Conservation (phyloP, 148 eudicot species). For the Dianthus caryophyllus region DNA sequence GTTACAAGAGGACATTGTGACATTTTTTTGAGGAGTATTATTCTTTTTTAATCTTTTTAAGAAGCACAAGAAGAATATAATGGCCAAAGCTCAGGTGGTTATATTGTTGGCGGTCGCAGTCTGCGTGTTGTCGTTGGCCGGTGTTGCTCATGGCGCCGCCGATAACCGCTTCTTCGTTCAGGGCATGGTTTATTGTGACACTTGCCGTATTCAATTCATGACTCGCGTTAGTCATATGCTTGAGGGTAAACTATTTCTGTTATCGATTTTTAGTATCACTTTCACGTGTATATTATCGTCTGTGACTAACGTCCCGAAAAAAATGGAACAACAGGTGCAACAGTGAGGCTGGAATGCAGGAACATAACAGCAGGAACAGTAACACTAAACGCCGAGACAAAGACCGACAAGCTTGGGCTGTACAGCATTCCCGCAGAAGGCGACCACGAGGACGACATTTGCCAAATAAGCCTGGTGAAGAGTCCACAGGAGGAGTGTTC, state of each 20-base stretch:
- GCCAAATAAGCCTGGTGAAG: constrained; percentile 34
- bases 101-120: constrained; percentile 22
- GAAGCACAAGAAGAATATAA: neutral
- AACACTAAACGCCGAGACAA: constrained; percentile 27
- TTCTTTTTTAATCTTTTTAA: neutral
- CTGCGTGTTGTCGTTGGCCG: constrained; percentile 27
- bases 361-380: constrained; percentile 26
- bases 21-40: neutral
- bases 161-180: constrained; percentile 15
- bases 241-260: constrained; percentile 20
- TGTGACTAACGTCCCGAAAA: neutral
- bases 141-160: constrained; percentile 9
- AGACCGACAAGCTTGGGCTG: constrained; percentile 33
- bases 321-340: constrained; percentile 28
- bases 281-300: too few relatives aligned
- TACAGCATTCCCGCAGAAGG: constrained; percentile 42
- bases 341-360: constrained; percentile 39
- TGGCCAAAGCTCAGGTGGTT: constrained; percentile 14
- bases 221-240: constrained; percentile 24
- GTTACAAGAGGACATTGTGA: neutral
- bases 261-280: too few relatives aligned
- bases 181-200: constrained; percentile 37
- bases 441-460: constrained; percentile 45
- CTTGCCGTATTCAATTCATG: constrained; percentile 33
- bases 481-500: constrained; percentile 42